A percentile compares a stretch with the other conserved stretches of the same genome.
These are phyloP conservation scores for Trichoderma oligosporum DNA, from an alignment of 2,329 filamentous ascomycete genomes.

Conservation along the genomic window DNA sequence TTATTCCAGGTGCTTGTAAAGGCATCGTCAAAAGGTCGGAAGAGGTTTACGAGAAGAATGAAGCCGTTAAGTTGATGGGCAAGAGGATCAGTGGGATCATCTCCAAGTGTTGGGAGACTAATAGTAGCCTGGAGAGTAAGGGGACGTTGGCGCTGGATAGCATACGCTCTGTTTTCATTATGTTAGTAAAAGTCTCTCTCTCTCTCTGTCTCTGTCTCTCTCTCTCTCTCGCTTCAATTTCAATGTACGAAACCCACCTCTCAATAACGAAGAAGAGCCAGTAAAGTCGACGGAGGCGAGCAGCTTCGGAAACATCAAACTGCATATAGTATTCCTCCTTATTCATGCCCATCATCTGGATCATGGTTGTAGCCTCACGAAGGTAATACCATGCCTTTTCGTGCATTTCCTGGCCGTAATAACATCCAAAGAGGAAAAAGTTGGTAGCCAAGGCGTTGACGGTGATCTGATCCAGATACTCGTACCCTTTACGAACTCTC, in stretches of 20 bases:
- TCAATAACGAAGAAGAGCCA: conserved; percentile 72
- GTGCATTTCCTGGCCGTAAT: conserved; percentile 68
- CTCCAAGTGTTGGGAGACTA: conserved; percentile 57
- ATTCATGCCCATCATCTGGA: conserved; percentile 57
- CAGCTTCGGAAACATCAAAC: conserved; percentile 56
- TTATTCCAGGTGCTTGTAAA: conserved; percentile 66
- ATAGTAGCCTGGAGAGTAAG: conserved; percentile 67
- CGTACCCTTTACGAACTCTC: conserved; percentile 60
- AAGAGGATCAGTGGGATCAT: conserved; percentile 56
- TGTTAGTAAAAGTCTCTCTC: background rate
- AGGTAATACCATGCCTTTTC: conserved; percentile 77
- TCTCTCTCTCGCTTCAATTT: too few species aligned
- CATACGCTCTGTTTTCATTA: conserved; percentile 54
- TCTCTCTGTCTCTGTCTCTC: too few species aligned
- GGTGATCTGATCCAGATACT: conserved; percentile 55
- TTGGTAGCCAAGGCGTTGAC: conserved; percentile 65
- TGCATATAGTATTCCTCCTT: conserved; percentile 61
- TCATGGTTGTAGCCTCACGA: conserved; percentile 70
- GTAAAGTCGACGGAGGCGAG: conserved; percentile 63
- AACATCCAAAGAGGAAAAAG: conserved; percentile 72
- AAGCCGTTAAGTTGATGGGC: conserved; percentile 54
- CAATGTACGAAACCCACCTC: conserved; percentile 46
- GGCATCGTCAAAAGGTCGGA: conserved; percentile 61
- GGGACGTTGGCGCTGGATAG: conserved; percentile 65
- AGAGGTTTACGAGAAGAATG: conserved; percentile 58